A percentile compares a stretch with the other conserved stretches of the same genome.
Evolutionary conservation across 345 rosid genomes (phyloP).

Genomic region (Firmiana major): DNA sequence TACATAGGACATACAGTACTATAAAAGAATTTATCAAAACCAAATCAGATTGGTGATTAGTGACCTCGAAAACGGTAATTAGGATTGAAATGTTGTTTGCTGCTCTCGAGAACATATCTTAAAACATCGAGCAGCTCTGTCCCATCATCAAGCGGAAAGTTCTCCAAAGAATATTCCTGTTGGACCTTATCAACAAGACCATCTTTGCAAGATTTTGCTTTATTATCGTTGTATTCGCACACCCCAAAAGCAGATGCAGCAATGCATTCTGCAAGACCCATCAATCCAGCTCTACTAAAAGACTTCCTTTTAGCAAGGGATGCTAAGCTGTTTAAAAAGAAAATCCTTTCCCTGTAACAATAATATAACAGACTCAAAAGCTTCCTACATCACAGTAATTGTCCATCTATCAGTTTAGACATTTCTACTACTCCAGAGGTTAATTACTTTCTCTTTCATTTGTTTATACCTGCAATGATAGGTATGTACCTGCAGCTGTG

Average conservation of each 20-base stretch:
- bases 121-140: slow-evolving; percentile 55
- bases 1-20: background rate
- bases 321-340: slow-evolving; percentile 59
- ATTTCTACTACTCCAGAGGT: background rate
- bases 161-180: slow-evolving; percentile 28
- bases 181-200: slow-evolving; percentile 23
- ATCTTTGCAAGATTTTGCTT: slow-evolving; percentile 26
- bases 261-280: slow-evolving; percentile 78
- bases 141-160: slow-evolving; percentile 28
- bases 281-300: slow-evolving; percentile 87
- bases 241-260: slow-evolving; percentile 56
- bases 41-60: slow-evolving; percentile 24
- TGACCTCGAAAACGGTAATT: slow-evolving; percentile 84
- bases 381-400: background rate
- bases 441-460: background rate
- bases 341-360: slow-evolving; percentile 50
- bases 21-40: slow-evolving; percentile 13
- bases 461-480: background rate
- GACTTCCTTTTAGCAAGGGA: slow-evolving; percentile 64
- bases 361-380: slow-evolving; percentile 9
- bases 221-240: slow-evolving; percentile 22
- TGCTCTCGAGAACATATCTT: slow-evolving; percentile 77
- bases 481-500: background rate
- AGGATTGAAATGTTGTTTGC: slow-evolving; percentile 95
- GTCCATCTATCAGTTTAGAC: background rate